A percentile compares a stretch with the other conserved stretches of the same genome.
Evolutionary conservation across 345 rosid genomes (phyloP).

Genomic region (Citrus cavaleriei): DNA sequence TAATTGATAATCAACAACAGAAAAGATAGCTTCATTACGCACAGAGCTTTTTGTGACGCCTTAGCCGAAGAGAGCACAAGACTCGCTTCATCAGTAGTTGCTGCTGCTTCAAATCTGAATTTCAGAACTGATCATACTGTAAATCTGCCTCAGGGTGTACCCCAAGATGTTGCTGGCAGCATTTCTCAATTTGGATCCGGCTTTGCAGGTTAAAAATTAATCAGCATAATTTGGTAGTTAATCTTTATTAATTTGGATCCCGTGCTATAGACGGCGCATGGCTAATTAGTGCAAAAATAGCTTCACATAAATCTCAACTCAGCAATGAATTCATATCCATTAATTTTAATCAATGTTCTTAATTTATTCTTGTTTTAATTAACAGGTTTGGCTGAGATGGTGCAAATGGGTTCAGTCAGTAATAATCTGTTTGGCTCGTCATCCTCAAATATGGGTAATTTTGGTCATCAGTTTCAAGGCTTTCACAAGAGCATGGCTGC

Average conservation of each 20-base stretch:
- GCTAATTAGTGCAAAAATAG: no score
- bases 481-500: slow-evolving; percentile 10
- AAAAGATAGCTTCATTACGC: slow-evolving; percentile 95
- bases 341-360: slow-evolving; percentile 1
- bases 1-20: slow-evolving; percentile 28
- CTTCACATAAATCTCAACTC: no score
- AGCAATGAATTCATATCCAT: background rate
- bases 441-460: slow-evolving; percentile 36
- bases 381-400: slow-evolving; percentile 55
- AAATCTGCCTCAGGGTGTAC: slow-evolving; percentile 50
- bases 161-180: slow-evolving; percentile 11
- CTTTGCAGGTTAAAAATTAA: slow-evolving; percentile 5
- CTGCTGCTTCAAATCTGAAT: slow-evolving; percentile 40
- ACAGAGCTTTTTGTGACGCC: slow-evolving; percentile 95
- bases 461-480: slow-evolving; percentile 37
- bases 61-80: slow-evolving; percentile 80
- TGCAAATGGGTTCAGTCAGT: slow-evolving; percentile 42
- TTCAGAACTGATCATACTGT: slow-evolving; percentile 40
- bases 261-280: no score
- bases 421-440: slow-evolving; percentile 42
- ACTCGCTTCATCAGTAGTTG: slow-evolving; percentile 40
- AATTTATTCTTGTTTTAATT: slow-evolving; percentile 15
- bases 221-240: slow-evolving; percentile 9
- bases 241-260: background rate
- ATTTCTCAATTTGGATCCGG: slow-evolving; percentile 45